Conservation (phyloP, 2,329 filamentous ascomycete genomes). For the Parascedosporium putredinis region DNA sequence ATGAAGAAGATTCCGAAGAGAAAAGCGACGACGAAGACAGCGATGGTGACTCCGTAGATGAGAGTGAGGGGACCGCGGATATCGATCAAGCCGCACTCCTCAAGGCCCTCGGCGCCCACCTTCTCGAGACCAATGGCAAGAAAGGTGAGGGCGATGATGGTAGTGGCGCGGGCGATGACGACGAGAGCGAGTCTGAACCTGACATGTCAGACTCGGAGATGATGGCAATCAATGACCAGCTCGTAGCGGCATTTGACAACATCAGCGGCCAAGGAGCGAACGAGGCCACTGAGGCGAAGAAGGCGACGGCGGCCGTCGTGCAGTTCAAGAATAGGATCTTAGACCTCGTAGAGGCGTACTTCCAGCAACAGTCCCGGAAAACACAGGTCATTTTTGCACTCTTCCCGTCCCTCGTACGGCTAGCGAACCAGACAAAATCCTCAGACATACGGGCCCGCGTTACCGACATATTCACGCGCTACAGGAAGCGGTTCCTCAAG, state of each 20-base stretch:
- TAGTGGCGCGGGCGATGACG: conserved; percentile 35
- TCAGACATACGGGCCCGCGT: conserved; percentile 68
- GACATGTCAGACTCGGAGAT: conserved; percentile 84
- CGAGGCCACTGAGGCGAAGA: conserved; percentile 75
- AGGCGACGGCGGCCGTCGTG: conserved; percentile 77
- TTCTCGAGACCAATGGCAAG: conserved; percentile 48
- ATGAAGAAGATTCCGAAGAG: background rate
- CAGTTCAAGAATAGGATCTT: conserved; percentile 93
- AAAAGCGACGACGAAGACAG: background rate
- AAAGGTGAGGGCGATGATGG: conserved; percentile 28
- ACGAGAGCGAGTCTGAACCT: conserved; percentile 85
- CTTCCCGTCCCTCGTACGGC: conserved; percentile 62
- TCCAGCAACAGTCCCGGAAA: conserved; percentile 65
- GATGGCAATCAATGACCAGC: conserved; percentile 74
- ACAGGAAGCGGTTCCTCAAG: conserved; percentile 58
- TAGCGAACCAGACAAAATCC: conserved; percentile 63
- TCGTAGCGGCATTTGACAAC: conserved; percentile 77
- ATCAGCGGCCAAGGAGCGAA: conserved; percentile 50
- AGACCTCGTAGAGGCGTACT: conserved; percentile 75
- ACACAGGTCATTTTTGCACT: conserved; percentile 53
- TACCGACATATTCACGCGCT: conserved; percentile 59
- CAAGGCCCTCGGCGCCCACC: conserved; percentile 3
- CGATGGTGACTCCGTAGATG: conserved; percentile 1
- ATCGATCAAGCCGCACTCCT: conserved; percentile 1
- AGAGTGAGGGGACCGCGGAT: conserved; percentile 4